A percentile compares a stretch with the other conserved stretches of the same genome.
Conservation (phyloP, 2,329 filamentous ascomycete genomes). For the Truncatella angustata region DNA sequence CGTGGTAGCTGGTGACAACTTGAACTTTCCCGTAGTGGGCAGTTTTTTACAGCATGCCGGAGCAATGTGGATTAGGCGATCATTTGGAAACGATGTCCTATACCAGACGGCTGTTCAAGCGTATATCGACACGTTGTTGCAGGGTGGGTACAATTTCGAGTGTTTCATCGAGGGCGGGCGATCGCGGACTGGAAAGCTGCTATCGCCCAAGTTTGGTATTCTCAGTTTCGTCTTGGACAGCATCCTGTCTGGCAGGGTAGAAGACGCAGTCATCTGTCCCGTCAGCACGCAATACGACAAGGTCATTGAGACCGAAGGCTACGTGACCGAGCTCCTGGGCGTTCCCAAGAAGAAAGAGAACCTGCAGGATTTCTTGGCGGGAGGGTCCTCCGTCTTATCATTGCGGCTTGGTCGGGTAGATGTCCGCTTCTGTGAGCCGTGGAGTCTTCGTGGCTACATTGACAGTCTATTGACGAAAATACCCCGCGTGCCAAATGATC, state of each 20-base stretch:
- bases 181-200: constrained; percentile 87
- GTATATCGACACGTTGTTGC: constrained; percentile 89
- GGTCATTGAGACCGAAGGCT: constrained; percentile 96
- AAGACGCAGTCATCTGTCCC: constrained; percentile 90
- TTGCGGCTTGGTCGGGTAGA: constrained; percentile 89
- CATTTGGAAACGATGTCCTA: constrained; percentile 87
- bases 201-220: constrained; percentile 95
- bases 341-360: constrained; percentile 97
- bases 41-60: constrained; percentile 89
- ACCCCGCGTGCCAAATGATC: constrained; percentile 47
- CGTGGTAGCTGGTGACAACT: constrained; percentile 91
- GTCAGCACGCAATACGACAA: constrained; percentile 99
- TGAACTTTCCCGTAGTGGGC: constrained; percentile 91
- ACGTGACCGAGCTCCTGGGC: constrained; percentile 89
- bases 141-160: constrained; percentile 90
- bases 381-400: constrained; percentile 81
- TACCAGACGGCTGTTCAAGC: constrained; percentile 93
- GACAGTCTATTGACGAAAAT: constrained; percentile 67
- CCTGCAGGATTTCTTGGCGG: constrained; percentile 81
- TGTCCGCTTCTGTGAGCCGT: constrained; percentile 93
- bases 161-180: constrained; percentile 97
- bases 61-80: constrained; percentile 92
- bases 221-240: constrained; percentile 89
- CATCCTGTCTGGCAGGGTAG: constrained; percentile 79
- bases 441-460: constrained; percentile 84